These are phyloP conservation scores for Aspergillus baeticus DNA, from an alignment of 495 filamentous ascomycete species.

Conservation along the genomic window DNA sequence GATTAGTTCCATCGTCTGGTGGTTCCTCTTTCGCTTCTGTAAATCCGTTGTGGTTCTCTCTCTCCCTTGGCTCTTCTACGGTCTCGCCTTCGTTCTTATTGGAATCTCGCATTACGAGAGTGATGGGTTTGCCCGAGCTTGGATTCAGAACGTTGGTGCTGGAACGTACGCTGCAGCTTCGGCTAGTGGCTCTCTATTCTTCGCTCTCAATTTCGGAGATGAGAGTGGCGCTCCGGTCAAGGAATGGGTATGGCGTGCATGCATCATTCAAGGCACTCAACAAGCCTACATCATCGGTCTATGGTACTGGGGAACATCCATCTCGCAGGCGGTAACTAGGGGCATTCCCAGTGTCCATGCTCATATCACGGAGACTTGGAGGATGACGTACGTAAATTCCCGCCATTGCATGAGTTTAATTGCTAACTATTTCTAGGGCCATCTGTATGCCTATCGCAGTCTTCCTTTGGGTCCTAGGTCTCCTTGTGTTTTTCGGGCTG, in stretches of 20 bases:
- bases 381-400: conserved; percentile 41
- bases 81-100: conserved; percentile 63
- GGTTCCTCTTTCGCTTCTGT: conserved; percentile 60
- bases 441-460: conserved; percentile 43
- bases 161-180: conserved; percentile 49
- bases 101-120: conserved; percentile 60
- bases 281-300: conserved; percentile 50
- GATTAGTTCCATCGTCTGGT: conserved; percentile 62
- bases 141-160: conserved; percentile 50
- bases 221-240: conserved; percentile 48
- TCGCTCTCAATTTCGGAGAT: conserved; percentile 52
- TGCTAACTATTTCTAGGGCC: conserved; percentile 28
- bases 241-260: conserved; percentile 53
- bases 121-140: conserved; percentile 41
- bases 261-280: conserved; percentile 50
- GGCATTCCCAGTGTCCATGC: conserved; percentile 34
- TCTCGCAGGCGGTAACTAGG: conserved; percentile 36
- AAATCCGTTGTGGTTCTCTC: conserved; percentile 62
- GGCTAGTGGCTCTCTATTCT: conserved; percentile 50
- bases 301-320: conserved; percentile 51
- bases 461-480: conserved; percentile 42
- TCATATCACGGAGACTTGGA: conserved; percentile 43
- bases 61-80: conserved; percentile 63
- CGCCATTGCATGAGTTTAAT: background rate
- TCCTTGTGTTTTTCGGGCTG: conserved; percentile 44